Evolutionary conservation across 768 basidiomycete genomes (phyloP).

Genomic region (Mrakia blollopis): DNA sequence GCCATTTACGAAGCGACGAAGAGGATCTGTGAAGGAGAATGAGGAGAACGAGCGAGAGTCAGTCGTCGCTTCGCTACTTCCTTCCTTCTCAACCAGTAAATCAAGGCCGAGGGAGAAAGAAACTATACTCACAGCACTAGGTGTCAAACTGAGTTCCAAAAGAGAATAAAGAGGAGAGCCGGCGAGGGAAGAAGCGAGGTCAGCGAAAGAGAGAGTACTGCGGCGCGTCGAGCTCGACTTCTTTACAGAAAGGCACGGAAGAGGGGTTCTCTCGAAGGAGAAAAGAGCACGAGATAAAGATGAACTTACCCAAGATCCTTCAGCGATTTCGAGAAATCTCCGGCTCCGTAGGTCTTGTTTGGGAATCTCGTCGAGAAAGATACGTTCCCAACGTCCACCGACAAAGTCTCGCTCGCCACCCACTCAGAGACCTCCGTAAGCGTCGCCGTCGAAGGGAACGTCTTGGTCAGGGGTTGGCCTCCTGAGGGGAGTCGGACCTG

Average conservation of each 20-base stretch:
- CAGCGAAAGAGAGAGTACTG: not conserved
- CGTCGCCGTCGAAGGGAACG: slow-evolving; percentile 40
- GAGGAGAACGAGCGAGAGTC: not conserved
- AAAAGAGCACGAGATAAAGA: not conserved
- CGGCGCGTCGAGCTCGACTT: not conserved
- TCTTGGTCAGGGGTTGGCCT: slow-evolving; percentile 65
- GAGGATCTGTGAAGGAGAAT: not conserved
- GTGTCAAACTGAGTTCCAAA: not conserved
- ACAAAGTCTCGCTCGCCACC: slow-evolving; percentile 66
- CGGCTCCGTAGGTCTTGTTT: slow-evolving; percentile 69
- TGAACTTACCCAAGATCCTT: slow-evolving; percentile 60
- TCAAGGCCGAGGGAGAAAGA: not conserved
- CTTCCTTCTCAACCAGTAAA: too few species aligned
- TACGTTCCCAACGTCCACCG: slow-evolving; percentile 71
- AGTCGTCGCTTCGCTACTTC: not conserved
- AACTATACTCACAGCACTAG: not conserved
- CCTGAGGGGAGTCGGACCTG: slow-evolving; percentile 78
- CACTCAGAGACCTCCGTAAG: slow-evolving; percentile 81
- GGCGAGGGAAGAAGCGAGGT: not conserved
- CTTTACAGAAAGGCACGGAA: not conserved
- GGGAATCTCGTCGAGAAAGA: slow-evolving; percentile 77
- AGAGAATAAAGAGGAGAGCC: not conserved
- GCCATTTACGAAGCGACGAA: slow-evolving; percentile 10
- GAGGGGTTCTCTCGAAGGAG: too few species aligned
- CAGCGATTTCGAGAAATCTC: slow-evolving; percentile 74